Percentiles rank a stretch among this genome's conserved stretches.
These are phyloP conservation scores for Reutealis trisperma DNA, from an alignment of 345 rosid genomes.

Conservation along the genomic window DNA sequence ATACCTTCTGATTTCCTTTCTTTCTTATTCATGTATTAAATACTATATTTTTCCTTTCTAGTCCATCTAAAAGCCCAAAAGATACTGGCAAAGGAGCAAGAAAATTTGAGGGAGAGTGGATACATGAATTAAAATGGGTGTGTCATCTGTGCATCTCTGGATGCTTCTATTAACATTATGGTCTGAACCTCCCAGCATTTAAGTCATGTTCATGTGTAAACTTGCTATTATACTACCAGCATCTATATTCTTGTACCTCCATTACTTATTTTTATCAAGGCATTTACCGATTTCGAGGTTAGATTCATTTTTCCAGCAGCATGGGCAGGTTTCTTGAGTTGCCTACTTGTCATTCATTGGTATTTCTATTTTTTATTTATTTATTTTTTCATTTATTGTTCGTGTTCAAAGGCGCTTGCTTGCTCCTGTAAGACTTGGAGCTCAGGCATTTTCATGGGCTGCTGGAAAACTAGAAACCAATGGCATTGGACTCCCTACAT, in stretches of 20 bases:
- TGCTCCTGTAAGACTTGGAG: constrained; percentile 66
- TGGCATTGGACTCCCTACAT: constrained; percentile 80
- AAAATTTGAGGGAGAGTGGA: neutral
- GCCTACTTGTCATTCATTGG: neutral
- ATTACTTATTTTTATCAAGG: neutral
- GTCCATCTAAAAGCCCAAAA: too few species aligned
- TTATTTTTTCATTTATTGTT: neutral
- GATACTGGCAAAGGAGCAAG: neutral
- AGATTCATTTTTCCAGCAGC: neutral
- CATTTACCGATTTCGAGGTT: neutral
- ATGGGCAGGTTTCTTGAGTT: neutral
- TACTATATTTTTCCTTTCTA: too few species aligned
- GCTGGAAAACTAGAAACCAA: constrained; percentile 83
- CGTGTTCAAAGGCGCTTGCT: constrained; percentile 50
- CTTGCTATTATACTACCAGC: neutral
- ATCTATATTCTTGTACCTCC: neutral
- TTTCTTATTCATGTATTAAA: too few species aligned
- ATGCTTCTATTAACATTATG: neutral
- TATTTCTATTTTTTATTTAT: neutral
- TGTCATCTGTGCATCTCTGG: neutral
- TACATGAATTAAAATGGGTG: neutral
- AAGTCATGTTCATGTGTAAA: neutral
- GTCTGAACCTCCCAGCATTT: neutral
- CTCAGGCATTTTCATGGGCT: constrained; percentile 81
- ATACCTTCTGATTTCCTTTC: too few species aligned